Evolutionary conservation across 805 yeast genomes (phyloP).

Genomic region (Pichia manshurica): DNA sequence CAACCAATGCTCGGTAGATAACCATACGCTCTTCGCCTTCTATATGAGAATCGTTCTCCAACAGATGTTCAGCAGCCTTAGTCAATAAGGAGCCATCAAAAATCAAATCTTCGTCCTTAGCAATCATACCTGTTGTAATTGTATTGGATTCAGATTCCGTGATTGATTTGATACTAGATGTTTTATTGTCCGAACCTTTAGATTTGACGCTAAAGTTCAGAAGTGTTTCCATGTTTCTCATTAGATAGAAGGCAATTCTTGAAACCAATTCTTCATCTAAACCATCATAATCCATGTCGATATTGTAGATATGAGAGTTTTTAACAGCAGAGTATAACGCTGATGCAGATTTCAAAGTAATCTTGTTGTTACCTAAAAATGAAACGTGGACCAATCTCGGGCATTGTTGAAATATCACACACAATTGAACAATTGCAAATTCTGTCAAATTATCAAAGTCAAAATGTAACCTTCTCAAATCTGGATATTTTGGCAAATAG

Average conservation of each 20-base stretch:
- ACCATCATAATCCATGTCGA: constrained; percentile 48
- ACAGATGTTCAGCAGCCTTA: constrained; percentile 63
- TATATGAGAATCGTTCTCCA: constrained; percentile 33
- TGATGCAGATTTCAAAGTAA: constrained; percentile 40
- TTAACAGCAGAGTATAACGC: constrained; percentile 48
- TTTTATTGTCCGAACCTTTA: not conserved
- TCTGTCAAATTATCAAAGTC: constrained; percentile 47
- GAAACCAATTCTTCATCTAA: constrained; percentile 47
- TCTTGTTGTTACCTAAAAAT: constrained; percentile 44
- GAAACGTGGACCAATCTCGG: constrained; percentile 48
- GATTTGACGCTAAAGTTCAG: constrained; percentile 23
- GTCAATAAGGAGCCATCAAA: constrained; percentile 72
- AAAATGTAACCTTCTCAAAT: constrained; percentile 46
- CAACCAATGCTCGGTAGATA: constrained; percentile 45
- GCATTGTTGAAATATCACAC: constrained; percentile 42
- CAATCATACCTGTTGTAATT: constrained; percentile 3
- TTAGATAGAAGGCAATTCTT: constrained; percentile 48
- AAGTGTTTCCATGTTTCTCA: constrained; percentile 50
- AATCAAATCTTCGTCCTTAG: constrained; percentile 51
- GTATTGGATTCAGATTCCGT: constrained; percentile 15
- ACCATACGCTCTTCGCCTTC: constrained; percentile 37
- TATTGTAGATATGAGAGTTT: constrained; percentile 41
- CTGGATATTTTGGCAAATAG: constrained; percentile 40
- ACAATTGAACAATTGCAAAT: constrained; percentile 43
- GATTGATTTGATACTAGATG: constrained; percentile 10